Evolutionary conservation across 177 flowering plant genomes (phyloP).

Genomic region (Viscum album): DNA sequence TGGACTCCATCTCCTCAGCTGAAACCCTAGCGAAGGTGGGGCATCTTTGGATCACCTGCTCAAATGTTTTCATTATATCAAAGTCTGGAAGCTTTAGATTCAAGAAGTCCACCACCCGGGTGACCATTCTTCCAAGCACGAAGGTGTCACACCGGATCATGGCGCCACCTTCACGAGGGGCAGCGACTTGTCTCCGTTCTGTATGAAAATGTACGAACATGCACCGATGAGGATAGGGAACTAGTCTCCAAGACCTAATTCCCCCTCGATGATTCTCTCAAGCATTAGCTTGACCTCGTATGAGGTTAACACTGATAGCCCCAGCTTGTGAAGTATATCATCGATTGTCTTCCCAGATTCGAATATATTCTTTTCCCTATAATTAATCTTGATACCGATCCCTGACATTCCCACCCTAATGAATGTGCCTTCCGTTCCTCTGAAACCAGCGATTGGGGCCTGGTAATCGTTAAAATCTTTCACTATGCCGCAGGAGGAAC

Average conservation of each 20-base stretch:
- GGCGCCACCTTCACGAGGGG: conserved; percentile 40
- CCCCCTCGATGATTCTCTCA: conserved; percentile 45
- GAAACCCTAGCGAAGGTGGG: conserved; percentile 23
- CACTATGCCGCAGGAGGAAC: conserved; percentile 32
- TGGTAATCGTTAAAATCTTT: conserved; percentile 30
- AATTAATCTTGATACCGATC: conserved; percentile 23
- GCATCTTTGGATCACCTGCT: conserved; percentile 24
- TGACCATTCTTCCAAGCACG: conserved; percentile 65
- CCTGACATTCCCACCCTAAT: conserved; percentile 40
- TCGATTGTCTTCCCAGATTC: conserved; percentile 40
- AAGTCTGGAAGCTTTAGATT: conserved; percentile 49
- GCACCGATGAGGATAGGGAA: conserved; percentile 63
- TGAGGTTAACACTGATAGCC: conserved; percentile 19
- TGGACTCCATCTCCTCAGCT: conserved; percentile 24
- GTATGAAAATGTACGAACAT: conserved; percentile 49
- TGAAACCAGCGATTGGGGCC: conserved; percentile 28
- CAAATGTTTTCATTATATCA: conserved; percentile 38
- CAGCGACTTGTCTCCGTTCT: conserved; percentile 26
- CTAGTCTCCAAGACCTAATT: conserved; percentile 66
- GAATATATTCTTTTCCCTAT: conserved; percentile 45
- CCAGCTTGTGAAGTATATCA: conserved; percentile 23
- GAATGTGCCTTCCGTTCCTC: conserved; percentile 35
- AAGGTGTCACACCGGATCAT: conserved; percentile 34
- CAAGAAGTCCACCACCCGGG: conserved; percentile 44
- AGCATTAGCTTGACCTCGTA: conserved; percentile 39